Conservation (phyloP, 805 yeast genomes). For the Jamesozyma piceae region DNA sequence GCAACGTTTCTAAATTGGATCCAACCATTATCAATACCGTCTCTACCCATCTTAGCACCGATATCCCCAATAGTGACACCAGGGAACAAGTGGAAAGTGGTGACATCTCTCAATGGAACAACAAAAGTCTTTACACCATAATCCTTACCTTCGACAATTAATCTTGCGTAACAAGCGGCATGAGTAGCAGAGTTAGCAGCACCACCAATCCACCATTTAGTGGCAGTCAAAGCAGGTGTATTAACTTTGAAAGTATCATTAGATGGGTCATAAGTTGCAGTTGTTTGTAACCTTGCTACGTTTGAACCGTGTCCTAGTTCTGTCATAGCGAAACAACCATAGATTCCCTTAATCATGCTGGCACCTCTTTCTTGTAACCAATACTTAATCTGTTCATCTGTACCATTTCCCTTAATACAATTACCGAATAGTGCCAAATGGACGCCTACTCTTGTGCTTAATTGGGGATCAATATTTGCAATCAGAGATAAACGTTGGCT, state of each 20-base stretch:
- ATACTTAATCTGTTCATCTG: slow-evolving; percentile 70
- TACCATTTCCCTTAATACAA: slow-evolving; percentile 81
- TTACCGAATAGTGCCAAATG: slow-evolving; percentile 78
- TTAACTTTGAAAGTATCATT: slow-evolving; percentile 64
- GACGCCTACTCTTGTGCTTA: slow-evolving; percentile 77
- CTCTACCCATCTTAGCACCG: slow-evolving; percentile 93
- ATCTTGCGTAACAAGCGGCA: slow-evolving; percentile 73
- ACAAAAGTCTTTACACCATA: slow-evolving; percentile 89
- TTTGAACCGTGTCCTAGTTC: slow-evolving; percentile 90
- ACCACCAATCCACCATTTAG: slow-evolving; percentile 99
- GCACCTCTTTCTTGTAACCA: slow-evolving; percentile 74
- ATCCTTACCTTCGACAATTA: slow-evolving; percentile 73
- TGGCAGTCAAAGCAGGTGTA: slow-evolving; percentile 87
- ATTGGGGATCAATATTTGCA: slow-evolving; percentile 66
- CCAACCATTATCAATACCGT: slow-evolving; percentile 96
- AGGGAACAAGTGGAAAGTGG: slow-evolving; percentile 59
- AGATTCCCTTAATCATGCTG: slow-evolving; percentile 46
- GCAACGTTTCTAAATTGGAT: slow-evolving; percentile 78
- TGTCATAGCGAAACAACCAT: slow-evolving; percentile 91
- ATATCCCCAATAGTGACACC: slow-evolving; percentile 86
- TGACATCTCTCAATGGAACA: slow-evolving; percentile 71
- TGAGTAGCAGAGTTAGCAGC: slow-evolving; percentile 94
- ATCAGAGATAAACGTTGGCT: slow-evolving; percentile 50
- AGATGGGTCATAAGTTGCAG: slow-evolving; percentile 63
- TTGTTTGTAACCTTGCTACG: slow-evolving; percentile 89